Percentiles rank a stretch among this genome's conserved stretches.
Evolutionary conservation across 2,329 filamentous ascomycete species (phyloP).

Genomic region (Pezicula rhizophila): DNA sequence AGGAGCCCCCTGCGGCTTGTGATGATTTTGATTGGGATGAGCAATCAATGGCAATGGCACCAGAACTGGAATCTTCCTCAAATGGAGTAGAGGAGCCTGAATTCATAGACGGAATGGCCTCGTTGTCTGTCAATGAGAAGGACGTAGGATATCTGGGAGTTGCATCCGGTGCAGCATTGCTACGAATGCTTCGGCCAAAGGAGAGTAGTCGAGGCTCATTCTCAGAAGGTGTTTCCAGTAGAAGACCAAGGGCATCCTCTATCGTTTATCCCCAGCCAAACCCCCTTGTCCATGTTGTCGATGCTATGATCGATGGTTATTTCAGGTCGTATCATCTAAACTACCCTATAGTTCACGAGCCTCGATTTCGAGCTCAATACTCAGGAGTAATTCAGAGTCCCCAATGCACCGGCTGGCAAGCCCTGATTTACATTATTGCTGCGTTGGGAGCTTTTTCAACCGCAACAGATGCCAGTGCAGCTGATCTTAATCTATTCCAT

Average conservation of each 20-base stretch:
- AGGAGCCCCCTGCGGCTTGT: background rate
- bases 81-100: conserved; percentile 3
- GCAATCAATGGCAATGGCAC: conserved; percentile 1
- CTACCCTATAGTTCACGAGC: conserved; percentile 40
- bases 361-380: conserved; percentile 32
- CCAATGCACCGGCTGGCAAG: conserved; percentile 9
- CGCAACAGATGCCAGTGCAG: conserved; percentile 3
- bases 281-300: conserved; percentile 6
- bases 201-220: too few species aligned
- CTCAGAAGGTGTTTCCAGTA: too few species aligned
- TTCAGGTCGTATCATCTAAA: conserved; percentile 37
- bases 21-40: conserved; percentile 9
- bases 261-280: conserved; percentile 1
- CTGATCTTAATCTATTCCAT: conserved; percentile 10
- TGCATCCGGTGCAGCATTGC: conserved; percentile 11
- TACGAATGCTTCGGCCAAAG: conserved; percentile 7
- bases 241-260: background rate
- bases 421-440: conserved; percentile 10
- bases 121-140: conserved; percentile 10
- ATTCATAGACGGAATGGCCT: conserved; percentile 15
- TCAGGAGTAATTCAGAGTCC: conserved; percentile 9
- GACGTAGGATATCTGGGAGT: conserved; percentile 13
- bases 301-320: conserved; percentile 29
- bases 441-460: conserved; percentile 10
- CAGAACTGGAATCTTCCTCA: conserved; percentile 2